phyloP scores from a whole-genome alignment of 208 protist genomes.

The Trypanosoma avium region DNA sequence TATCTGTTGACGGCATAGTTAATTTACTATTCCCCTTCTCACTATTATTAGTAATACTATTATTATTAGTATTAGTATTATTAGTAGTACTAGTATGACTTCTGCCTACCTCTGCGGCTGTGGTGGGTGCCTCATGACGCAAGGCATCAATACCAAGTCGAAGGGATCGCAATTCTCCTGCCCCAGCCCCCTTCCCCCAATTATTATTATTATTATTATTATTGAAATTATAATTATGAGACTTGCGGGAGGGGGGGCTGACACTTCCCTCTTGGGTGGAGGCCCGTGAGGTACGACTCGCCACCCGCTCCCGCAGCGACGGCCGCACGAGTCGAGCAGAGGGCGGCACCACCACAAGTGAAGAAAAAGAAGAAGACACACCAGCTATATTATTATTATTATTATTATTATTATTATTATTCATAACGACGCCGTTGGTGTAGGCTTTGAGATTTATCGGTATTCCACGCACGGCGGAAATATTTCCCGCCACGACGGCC shows the following conservation, averaged over 20 bases:
- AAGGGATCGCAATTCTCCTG: conserved; percentile 50
- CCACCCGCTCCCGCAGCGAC: background rate
- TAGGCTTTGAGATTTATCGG: conserved; percentile 54
- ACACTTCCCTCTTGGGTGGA: background rate
- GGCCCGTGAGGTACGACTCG: background rate
- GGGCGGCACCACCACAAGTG: conserved; percentile 16
- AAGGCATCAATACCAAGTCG: conserved; percentile 32
- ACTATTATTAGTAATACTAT: too few relatives aligned
- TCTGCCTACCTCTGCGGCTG: background rate
- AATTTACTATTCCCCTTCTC: too few relatives aligned
- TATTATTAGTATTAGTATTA: background rate
- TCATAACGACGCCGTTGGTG: conserved; percentile 29
- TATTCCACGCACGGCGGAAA: conserved; percentile 14
- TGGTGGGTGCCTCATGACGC: background rate
- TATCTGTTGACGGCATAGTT: too few relatives aligned
- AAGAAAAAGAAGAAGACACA: conserved; percentile 1
- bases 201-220: background rate
- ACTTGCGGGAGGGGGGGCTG: background rate
- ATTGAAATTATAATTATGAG: background rate
- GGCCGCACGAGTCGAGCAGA: conserved; percentile 8
- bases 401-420: conserved; percentile 19
- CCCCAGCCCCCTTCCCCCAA: conserved; percentile 6
- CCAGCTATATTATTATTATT: conserved; percentile 8
- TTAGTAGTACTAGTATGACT: background rate
- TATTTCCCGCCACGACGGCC: conserved; percentile 32